phyloP scores from a whole-genome alignment of 805 yeast species.

The Candida gorgasii region DNA sequence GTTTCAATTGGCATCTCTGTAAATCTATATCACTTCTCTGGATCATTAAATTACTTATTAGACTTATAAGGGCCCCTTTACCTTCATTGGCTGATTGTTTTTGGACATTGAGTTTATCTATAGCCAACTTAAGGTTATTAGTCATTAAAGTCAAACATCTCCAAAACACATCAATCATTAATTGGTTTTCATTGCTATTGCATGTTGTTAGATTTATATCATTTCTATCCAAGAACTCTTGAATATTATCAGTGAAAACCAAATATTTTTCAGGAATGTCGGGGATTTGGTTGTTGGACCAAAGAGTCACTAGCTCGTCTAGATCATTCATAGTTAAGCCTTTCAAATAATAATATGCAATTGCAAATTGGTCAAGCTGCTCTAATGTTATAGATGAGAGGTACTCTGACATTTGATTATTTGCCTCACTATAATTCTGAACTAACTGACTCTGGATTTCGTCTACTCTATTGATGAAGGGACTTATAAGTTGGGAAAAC shows the following conservation, averaged over 20 bases:
- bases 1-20: conserved; percentile 43
- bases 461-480: conserved; percentile 23
- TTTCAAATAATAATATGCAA: conserved; percentile 27
- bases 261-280: conserved; percentile 37
- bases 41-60: conserved; percentile 44
- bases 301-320: conserved; percentile 26
- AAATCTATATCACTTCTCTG: conserved; percentile 55
- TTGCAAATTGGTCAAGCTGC: conserved; percentile 31
- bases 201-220: conserved; percentile 18
- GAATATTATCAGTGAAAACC: conserved; percentile 45
- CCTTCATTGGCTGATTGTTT: conserved; percentile 24
- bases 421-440: conserved; percentile 18
- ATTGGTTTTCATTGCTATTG: conserved; percentile 6
- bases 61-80: conserved; percentile 32
- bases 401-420: conserved; percentile 19
- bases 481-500: conserved; percentile 17
- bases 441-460: conserved; percentile 21
- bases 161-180: conserved; percentile 36
- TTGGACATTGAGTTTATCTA: conserved; percentile 27
- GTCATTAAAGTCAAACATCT: conserved; percentile 38
- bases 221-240: conserved; percentile 42
- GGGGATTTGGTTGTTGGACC: conserved; percentile 32
- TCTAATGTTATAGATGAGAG: conserved; percentile 27
- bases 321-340: conserved; percentile 29
- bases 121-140: conserved; percentile 38